phyloP scores from a whole-genome alignment of 345 rosid species.

The Arabidopsis thaliana region DNA sequence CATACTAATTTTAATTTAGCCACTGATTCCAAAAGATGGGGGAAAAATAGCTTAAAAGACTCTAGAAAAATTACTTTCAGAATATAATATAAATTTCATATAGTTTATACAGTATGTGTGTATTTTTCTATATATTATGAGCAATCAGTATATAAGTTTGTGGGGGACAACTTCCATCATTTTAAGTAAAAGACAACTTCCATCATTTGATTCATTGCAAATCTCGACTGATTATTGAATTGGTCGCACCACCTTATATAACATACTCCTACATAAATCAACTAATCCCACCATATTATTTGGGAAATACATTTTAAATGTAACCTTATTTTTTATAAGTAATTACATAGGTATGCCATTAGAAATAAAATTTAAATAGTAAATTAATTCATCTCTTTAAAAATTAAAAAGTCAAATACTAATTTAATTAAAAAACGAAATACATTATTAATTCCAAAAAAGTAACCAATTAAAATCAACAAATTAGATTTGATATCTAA shows the following conservation, averaged over 20 bases:
- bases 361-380: too few species aligned
- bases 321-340: too few species aligned
- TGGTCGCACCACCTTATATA: constrained; percentile 35
- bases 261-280: neutral
- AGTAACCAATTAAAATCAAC: too few species aligned
- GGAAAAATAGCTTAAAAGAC: neutral
- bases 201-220: too few species aligned
- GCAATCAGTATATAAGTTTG: constrained; percentile 26
- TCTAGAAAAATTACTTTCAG: neutral
- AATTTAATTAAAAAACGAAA: too few species aligned
- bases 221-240: constrained; percentile 35
- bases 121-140: neutral
- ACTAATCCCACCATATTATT: too few species aligned
- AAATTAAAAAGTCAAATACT: too few species aligned
- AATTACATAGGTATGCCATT: too few species aligned
- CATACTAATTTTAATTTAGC: neutral
- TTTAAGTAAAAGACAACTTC: constrained; percentile 46
- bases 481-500: too few species aligned
- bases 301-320: too few species aligned
- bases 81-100: neutral
- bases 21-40: neutral
- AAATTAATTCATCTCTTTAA: too few species aligned
- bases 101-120: neutral
- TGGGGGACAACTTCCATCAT: constrained; percentile 48
- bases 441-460: too few species aligned